Evolutionary conservation across 1,284 basidiomycete species (phyloP).

Genomic region (Rhodotorula sp.): DNA sequence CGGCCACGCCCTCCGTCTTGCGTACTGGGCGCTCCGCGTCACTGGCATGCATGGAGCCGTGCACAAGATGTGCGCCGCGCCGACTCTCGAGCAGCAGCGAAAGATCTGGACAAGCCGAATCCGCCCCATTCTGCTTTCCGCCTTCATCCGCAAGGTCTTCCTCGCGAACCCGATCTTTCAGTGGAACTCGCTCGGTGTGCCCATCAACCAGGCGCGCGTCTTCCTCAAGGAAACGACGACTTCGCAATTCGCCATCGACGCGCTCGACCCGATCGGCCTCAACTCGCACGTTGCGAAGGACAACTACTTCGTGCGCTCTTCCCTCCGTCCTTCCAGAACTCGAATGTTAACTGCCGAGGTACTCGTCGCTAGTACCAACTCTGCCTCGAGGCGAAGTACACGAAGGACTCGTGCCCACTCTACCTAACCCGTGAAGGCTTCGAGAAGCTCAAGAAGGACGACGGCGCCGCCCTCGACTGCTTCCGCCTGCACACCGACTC

Average conservation of each 20-base stretch:
- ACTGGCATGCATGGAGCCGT: constrained; percentile 63
- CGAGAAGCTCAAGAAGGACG: constrained; percentile 58
- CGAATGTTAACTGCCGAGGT: no score
- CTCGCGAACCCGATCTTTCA: constrained; percentile 61
- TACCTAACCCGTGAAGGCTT: constrained; percentile 71
- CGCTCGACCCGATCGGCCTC: constrained; percentile 61
- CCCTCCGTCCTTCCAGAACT: no score
- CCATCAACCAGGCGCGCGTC: constrained; percentile 64
- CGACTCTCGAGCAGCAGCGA: constrained; percentile 63
- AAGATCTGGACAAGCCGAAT: constrained; percentile 64
- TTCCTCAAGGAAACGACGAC: constrained; percentile 63
- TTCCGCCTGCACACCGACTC: constrained; percentile 77
- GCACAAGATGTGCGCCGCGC: constrained; percentile 59
- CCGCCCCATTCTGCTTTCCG: constrained; percentile 66
- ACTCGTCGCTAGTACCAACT: constrained; percentile 63
- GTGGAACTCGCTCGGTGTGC: constrained; percentile 77
- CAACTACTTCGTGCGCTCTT: constrained; percentile 10
- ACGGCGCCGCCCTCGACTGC: constrained; percentile 58
- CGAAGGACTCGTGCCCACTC: constrained; percentile 53
- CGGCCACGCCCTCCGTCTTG: constrained; percentile 67
- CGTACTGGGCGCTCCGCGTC: constrained; percentile 62
- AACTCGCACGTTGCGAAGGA: constrained; percentile 52
- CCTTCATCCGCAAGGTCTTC: constrained; percentile 60
- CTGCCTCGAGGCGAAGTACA: constrained; percentile 39
- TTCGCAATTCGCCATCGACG: constrained; percentile 54